Percentiles rank a stretch among this genome's conserved stretches.
Conservation (phyloP, 73 alveolate species). For the Urostyla sp. region DNA sequence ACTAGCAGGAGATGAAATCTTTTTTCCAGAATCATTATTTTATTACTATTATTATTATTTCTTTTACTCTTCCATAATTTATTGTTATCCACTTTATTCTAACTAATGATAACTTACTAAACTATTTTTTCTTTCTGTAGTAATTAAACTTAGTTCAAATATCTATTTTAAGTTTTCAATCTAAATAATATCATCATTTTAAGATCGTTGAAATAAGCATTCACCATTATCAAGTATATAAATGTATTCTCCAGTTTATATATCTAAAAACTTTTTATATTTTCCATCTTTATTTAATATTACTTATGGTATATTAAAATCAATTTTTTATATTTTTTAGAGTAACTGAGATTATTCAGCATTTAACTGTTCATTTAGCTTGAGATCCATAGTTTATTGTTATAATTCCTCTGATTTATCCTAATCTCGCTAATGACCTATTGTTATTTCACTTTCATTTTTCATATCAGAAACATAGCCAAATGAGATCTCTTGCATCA, state of each 20-base stretch:
- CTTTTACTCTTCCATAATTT: too few species aligned
- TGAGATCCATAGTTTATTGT: not conserved
- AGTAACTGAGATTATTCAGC: not conserved
- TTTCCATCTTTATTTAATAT: not conserved
- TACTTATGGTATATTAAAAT: not conserved
- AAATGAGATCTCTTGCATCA: conserved; percentile 5
- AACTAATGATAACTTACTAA: too few species aligned
- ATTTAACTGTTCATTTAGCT: not conserved
- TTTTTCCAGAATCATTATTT: too few species aligned
- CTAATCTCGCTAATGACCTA: not conserved
- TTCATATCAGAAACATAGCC: not conserved
- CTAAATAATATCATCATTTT: not conserved
- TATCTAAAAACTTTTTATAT: conserved; percentile 11
- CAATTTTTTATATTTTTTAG: not conserved
- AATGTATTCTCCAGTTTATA: not conserved
- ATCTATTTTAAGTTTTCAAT: not conserved
- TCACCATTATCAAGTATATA: conserved; percentile 33
- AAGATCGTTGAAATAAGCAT: not conserved
- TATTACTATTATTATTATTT: too few species aligned
- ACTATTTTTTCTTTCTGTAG: too few species aligned
- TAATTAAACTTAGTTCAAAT: too few species aligned
- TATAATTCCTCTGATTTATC: not conserved
- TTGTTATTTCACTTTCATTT: conserved; percentile 3
- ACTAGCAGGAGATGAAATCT: too few species aligned
- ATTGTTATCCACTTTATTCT: too few species aligned